Percentiles rank a stretch among this genome's conserved stretches.
Conservation (phyloP, 257 asterid genomes). For the Forsythia viridissima region DNA sequence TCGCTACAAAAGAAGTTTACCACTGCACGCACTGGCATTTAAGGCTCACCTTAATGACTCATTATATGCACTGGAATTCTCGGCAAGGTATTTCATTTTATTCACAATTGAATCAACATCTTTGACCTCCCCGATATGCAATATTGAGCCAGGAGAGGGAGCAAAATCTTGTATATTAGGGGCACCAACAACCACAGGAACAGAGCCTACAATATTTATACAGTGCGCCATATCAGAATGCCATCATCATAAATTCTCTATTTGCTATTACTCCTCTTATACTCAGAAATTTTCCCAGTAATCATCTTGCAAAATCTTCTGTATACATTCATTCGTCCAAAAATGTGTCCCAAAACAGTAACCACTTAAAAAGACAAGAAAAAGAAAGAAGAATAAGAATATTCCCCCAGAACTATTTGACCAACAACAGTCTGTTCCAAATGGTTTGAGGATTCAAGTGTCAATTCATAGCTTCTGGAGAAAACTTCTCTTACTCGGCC, state of each 20-base stretch:
- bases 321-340: not conserved
- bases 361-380: not conserved
- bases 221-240: constrained; percentile 21
- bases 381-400: not conserved
- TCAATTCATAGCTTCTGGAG: not conserved
- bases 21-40: not conserved
- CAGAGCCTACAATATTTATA: constrained; percentile 51
- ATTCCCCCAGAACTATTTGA: not conserved
- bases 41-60: constrained; percentile 69
- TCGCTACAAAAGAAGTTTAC: not conserved
- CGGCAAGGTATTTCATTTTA: constrained; percentile 75
- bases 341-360: not conserved
- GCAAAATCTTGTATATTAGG: constrained; percentile 93
- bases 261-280: not conserved
- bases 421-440: not conserved
- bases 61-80: constrained; percentile 70
- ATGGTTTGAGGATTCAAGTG: not conserved
- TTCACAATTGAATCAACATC: constrained; percentile 72
- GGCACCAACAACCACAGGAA: constrained; percentile 97
- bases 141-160: constrained; percentile 66
- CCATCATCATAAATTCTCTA: constrained; percentile 19
- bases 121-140: constrained; percentile 71
- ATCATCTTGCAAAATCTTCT: not conserved
- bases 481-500: not conserved
- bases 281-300: not conserved